phyloP scores from a whole-genome alignment of 2,329 filamentous ascomycete genomes.

The Aspergillus nomiae region DNA sequence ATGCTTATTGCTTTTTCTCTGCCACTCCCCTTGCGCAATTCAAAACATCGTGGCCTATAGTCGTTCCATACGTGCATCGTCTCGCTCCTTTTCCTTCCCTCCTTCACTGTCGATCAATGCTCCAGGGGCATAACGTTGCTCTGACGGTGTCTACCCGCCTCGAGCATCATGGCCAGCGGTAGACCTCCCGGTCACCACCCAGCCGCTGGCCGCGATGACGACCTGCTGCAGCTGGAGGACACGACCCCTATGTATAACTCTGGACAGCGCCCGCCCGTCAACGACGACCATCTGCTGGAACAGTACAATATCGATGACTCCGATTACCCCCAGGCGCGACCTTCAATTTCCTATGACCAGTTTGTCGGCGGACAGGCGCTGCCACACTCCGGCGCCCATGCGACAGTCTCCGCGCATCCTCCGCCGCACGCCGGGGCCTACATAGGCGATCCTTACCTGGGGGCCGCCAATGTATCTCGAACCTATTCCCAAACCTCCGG shows the following conservation, averaged over 20 bases:
- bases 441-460: conserved; percentile 41
- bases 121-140: conserved; percentile 34
- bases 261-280: conserved; percentile 75
- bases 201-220: conserved; percentile 45
- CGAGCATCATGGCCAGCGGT: conserved; percentile 50
- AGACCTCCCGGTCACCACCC: conserved; percentile 56
- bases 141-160: conserved; percentile 39
- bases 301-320: conserved; percentile 71
- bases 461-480: conserved; percentile 39
- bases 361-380: conserved; percentile 73
- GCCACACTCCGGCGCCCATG: conserved; percentile 51
- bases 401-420: conserved; percentile 38
- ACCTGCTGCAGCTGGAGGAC: conserved; percentile 46
- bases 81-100: not conserved
- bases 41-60: not conserved
- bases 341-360: conserved; percentile 91
- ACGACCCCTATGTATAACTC: conserved; percentile 62
- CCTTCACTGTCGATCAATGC: conserved; percentile 36
- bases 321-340: conserved; percentile 67
- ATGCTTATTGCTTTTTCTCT: not conserved
- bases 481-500: conserved; percentile 76
- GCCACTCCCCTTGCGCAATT: conserved; percentile 12
- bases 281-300: conserved; percentile 77
- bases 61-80: not conserved
- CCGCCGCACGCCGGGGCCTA: conserved; percentile 36